Base-by-base conservation (phyloP, 2,329 filamentous ascomycete genomes). In the Dactylellina haptotyla region DNA sequence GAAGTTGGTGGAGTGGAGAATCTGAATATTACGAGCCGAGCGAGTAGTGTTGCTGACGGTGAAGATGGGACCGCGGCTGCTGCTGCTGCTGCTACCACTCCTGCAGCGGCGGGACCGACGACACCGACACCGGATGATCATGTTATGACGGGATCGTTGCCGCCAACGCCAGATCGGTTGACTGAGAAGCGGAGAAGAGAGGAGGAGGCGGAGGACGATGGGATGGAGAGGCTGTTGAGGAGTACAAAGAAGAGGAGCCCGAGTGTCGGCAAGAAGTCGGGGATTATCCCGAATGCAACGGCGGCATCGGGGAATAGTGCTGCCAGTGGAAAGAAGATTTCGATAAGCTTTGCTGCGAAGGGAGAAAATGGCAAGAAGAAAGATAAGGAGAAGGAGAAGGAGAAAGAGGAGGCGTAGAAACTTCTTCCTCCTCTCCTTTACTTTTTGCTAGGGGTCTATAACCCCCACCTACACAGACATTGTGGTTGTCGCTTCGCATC, bases 171-270 rank as follows among this genome's bases (percentile, higher is more conserved):
- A 0, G 92, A 97, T 80, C 87, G 92, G 61, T 82, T 96, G 16
- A 90, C 92, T 0, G 92, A 96, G 80, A 98, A 98, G 81, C 89
- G 94, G 51, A 87, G 94, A 51, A 87, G 95, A 45, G 78, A 80
- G 58, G 83, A 85, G 77, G 93, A 97, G 79, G 94, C 97, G 66
- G 92, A 96, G 75, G 94, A 97, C 48, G 93, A 97, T 64, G 92
- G 94, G 78, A 83, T 98, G n/a, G 88, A 89, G 62, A 96, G 95
- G 81, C 85, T 97, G 77, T 88, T 91, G 76, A 75, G 59, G 41
- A 77, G 66, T 79, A 81, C 66, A 25, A 71, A 71, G 51, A 71
- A 71, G 43, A 30, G 66, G 18, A 71, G 66, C 30, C 66, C 66
- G 23, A 71, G 66, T 45, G 26, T 71, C 14, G 57, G 66, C 23